Conservation (phyloP, 2,329 filamentous ascomycete species). For the Coniochaeta hoffmannii region DNA sequence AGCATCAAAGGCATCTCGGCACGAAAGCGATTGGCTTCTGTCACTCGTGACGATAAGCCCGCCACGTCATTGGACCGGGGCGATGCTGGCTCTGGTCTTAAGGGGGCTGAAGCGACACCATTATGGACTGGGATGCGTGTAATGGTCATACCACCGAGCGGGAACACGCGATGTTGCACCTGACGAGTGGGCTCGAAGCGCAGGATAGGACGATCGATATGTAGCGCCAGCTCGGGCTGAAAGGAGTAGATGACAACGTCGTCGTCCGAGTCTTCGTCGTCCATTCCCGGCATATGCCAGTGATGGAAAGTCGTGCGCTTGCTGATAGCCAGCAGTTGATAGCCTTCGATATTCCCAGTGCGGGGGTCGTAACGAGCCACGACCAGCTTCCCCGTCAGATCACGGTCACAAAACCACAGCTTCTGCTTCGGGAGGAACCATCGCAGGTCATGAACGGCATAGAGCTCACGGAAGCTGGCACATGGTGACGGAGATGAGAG, state of each 20-base stretch:
- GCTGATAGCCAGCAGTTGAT: slow-evolving; percentile 63
- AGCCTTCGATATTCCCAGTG: slow-evolving; percentile 71
- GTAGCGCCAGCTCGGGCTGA: slow-evolving; percentile 60
- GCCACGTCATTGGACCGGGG: not conserved
- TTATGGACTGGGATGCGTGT: slow-evolving; percentile 2
- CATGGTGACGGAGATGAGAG: slow-evolving; percentile 52
- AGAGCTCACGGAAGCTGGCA: slow-evolving; percentile 62
- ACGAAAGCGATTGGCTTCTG: slow-evolving; percentile 29
- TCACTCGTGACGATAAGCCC: not conserved
- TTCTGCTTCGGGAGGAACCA: slow-evolving; percentile 80
- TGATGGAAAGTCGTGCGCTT: slow-evolving; percentile 44
- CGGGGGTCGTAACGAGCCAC: slow-evolving; percentile 69
- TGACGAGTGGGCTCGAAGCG: slow-evolving; percentile 35
- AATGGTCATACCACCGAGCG: slow-evolving; percentile 3
- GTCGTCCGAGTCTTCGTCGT: too few species aligned
- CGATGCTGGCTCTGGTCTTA: not conserved
- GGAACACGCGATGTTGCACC: slow-evolving; percentile 12
- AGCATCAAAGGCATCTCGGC: slow-evolving; percentile 47
- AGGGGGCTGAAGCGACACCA: slow-evolving; percentile 4
- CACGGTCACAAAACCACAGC: slow-evolving; percentile 77
- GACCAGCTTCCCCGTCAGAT: slow-evolving; percentile 67
- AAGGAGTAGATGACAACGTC: slow-evolving; percentile 67
- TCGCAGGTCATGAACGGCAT: slow-evolving; percentile 64
- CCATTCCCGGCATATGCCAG: too few species aligned
- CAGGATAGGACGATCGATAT: slow-evolving; percentile 67